phyloP scores from a whole-genome alignment of 768 basidiomycete genomes.

The Boletales sp. region DNA sequence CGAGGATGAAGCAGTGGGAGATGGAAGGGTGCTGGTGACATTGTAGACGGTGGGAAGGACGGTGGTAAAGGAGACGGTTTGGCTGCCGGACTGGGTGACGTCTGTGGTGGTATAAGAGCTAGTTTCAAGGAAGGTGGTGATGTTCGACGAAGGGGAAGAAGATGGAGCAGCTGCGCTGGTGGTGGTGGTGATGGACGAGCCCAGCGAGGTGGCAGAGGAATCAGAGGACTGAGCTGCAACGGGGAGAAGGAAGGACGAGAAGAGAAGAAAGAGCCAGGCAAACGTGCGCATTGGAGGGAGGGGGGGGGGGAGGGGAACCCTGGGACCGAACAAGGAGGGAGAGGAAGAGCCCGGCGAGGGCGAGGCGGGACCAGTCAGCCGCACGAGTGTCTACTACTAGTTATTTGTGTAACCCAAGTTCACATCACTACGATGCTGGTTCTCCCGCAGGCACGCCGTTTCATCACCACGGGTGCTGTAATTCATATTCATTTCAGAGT shows the following conservation, averaged over 20 bases:
- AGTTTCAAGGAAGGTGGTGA: slow-evolving; percentile 56
- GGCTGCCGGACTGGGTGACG: slow-evolving; percentile 45
- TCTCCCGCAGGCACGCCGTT: slow-evolving; percentile 18
- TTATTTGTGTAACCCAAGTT: slow-evolving; percentile 17
- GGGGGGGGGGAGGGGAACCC: not conserved
- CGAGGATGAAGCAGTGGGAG: slow-evolving; percentile 46
- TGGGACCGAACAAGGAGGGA: not conserved
- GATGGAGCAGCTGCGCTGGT: not conserved
- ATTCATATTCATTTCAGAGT: not conserved
- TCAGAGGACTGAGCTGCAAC: slow-evolving; percentile 33
- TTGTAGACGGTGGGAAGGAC: slow-evolving; percentile 60
- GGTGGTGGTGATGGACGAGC: slow-evolving; percentile 16
- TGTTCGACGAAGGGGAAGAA: slow-evolving; percentile 18
- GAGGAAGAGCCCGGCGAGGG: slow-evolving; percentile 1
- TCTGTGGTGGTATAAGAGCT: slow-evolving; percentile 49
- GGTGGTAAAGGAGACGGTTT: slow-evolving; percentile 48
- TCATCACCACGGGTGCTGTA: slow-evolving; percentile 1
- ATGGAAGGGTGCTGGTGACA: slow-evolving; percentile 54
- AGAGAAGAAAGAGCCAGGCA: slow-evolving; percentile 20
- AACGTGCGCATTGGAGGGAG: not conserved
- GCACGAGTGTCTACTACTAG: slow-evolving; percentile 6
- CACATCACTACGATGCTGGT: not conserved
- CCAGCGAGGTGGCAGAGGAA: slow-evolving; percentile 14
- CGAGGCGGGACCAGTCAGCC: slow-evolving; percentile 28
- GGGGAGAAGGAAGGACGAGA: slow-evolving; percentile 29